Base-by-base conservation (phyloP, 2,329 filamentous ascomycete species). In the Penicillium sp. region DNA sequence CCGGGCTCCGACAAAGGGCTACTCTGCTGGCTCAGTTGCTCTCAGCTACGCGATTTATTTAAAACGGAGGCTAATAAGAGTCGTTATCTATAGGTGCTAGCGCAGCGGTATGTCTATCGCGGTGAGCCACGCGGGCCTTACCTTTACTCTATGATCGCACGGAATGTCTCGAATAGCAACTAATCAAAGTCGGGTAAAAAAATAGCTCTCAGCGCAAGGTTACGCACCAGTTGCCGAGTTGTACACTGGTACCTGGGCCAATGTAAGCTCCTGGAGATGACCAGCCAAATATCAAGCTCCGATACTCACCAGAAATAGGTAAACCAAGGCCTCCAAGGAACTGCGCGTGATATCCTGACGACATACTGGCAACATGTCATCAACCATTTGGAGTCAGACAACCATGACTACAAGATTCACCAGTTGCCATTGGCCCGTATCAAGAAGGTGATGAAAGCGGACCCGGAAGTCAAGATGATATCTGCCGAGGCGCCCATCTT, bases 371-470 rank as follows among this genome's bases (percentile, higher is more conserved):
- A 99, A 76, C 93, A 99, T 71, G 94, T 92, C 61, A 96, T 99
- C 78, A 93, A 89, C 64, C 92, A 96, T 73, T 85, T 99, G 57
- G 94, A 99, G 78, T 90, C 85, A 58, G 94, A 97, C 68, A 91
- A 89, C 47, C 94, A 99, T 75, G 94, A 99, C 76, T 99, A 97
- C 82, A 99, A 99, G 78, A 85, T 97, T 55, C 94, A 99, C 74
- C 94, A 97, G 74, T 82, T 99, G 38, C 94, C 94, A 2, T 82
- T 99, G 39, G 94, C 94, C n/a, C 89, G 94, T 53, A 99, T 99
- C 79, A 99, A 99, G 82, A 99, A 99, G 76, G 94, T 99, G 64
- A 99, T 99, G 94, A 99, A 99, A 78, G 94, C 94, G 1, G 94
- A 99, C 66, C 94, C 94, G 0, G 94, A 99, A 69, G 94, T 99